Evolutionary conservation across 768 basidiomycete species (phyloP), one percentile per base, ranked within the genome.

Genomic region (Cubamyces lactineus): DNA sequence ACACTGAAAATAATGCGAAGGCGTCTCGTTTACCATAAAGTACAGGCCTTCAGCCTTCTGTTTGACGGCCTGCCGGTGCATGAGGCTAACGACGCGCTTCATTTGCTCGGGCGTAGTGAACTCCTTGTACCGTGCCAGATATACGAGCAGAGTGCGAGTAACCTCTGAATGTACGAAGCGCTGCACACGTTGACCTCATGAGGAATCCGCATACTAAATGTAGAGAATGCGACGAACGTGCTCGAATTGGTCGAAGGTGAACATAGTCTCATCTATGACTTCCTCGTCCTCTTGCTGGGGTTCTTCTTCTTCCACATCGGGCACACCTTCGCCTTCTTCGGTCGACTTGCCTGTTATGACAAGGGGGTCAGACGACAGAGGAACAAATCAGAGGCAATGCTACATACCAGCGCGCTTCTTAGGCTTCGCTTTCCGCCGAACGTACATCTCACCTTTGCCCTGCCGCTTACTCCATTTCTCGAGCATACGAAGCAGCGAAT

Each of bases 21-120:
- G 62, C 19, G 47, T 16, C 59, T 45, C 54, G 52, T 67, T 30
- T 62, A 94, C 96, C 77, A 96, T 93, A 84, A 96, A 99, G 75
- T 94, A 98, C 9, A 99, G 76, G 0, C 90, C 96, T 72, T 98
- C 97, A 0, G 94, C 93, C 73, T 97, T 95, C 16, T 89, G 88
- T 68, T 84, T 88, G 63, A 99, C 86, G 47, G 89, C 95, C 66
- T 96, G 93, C 15, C 97, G 85, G 72, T 98, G 93, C 67, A 99
- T 82, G 67, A 99, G 77, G 66, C 84, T 85, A 38, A 98, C 94
- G 41, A 94, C 89, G 49, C 95, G 85, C 73, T 91, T 92, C 87
- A 98, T 90, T 71, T 89, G 83, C 68, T 98, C 93, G 0, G 89
- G 76, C 2, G 84, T 81, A 5, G 80, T 76, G 73, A 96, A 94